Percentiles rank a stretch among this genome's conserved stretches.
Evolutionary conservation across 2,329 filamentous ascomycete genomes (phyloP).

Genomic region (Colletotrichum camelliae): DNA sequence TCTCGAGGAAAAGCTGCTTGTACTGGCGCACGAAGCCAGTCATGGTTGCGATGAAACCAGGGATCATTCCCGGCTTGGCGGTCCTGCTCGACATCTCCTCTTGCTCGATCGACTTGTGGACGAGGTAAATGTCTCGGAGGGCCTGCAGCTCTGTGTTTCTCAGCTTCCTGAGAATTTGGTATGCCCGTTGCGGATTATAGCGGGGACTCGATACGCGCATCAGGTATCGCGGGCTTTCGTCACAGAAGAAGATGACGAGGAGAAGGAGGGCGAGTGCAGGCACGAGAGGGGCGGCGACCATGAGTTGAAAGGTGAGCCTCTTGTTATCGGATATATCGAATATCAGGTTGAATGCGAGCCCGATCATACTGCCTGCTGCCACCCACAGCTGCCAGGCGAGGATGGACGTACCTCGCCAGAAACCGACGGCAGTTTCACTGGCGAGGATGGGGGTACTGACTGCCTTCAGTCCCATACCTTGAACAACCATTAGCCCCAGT

Average conservation of each 20-base stretch:
- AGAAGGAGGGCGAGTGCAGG: slow-evolving; percentile 38
- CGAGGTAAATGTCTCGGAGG: slow-evolving; percentile 44
- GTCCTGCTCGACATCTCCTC: slow-evolving; percentile 16
- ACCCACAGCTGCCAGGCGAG: slow-evolving; percentile 53
- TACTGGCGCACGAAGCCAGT: slow-evolving; percentile 32
- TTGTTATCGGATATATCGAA: slow-evolving; percentile 29
- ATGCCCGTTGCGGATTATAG: slow-evolving; percentile 38
- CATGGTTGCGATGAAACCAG: slow-evolving; percentile 21
- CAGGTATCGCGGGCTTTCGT: slow-evolving; percentile 45
- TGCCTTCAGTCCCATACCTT: slow-evolving; percentile 54
- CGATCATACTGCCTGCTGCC: slow-evolving; percentile 40
- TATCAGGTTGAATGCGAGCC: slow-evolving; percentile 40
- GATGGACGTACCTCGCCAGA: slow-evolving; percentile 53
- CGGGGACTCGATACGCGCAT: slow-evolving; percentile 39
- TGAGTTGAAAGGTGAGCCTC: slow-evolving; percentile 30
- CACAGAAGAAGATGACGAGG: slow-evolving; percentile 38
- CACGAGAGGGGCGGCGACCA: slow-evolving; percentile 40
- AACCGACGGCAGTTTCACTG: slow-evolving; percentile 50
- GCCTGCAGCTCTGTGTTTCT: slow-evolving; percentile 47
- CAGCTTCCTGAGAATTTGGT: slow-evolving; percentile 35
- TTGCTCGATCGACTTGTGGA: slow-evolving; percentile 36
- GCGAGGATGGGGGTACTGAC: slow-evolving; percentile 53
- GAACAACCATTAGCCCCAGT: not conserved
- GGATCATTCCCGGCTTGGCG: not conserved
- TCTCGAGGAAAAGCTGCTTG: slow-evolving; percentile 30